Evolutionary conservation across 1,139 yeast genomes (phyloP).

Genomic region (Nakaseomyces sp.): DNA sequence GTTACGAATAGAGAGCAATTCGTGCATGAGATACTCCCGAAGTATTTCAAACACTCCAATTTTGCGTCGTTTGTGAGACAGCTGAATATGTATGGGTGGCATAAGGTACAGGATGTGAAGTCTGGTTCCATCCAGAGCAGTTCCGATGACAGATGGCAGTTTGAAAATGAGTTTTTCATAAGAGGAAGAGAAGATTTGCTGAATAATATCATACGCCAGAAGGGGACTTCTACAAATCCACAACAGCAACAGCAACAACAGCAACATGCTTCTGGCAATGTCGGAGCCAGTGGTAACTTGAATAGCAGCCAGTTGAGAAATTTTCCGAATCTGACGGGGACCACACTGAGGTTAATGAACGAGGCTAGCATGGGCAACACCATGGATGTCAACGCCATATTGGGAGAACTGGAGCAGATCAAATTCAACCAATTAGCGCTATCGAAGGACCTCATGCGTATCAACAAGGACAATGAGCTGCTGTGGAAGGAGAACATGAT

Average conservation of each 20-base stretch:
- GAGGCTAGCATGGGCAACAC: slow-evolving; percentile 14
- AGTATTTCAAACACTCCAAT: slow-evolving; percentile 87
- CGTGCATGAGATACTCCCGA: slow-evolving; percentile 77
- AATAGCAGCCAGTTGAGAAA: slow-evolving; percentile 2
- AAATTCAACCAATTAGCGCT: slow-evolving; percentile 72
- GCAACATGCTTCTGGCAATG: not conserved
- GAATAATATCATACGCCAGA: slow-evolving; percentile 56
- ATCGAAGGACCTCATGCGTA: slow-evolving; percentile 72
- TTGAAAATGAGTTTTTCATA: slow-evolving; percentile 72
- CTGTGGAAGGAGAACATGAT: slow-evolving; percentile 83
- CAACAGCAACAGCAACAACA: too few relatives aligned
- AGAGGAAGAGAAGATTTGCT: slow-evolving; percentile 63
- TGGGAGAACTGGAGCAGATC: slow-evolving; percentile 67
- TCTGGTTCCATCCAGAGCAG: slow-evolving; percentile 31
- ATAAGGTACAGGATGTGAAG: slow-evolving; percentile 62
- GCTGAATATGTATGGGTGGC: slow-evolving; percentile 92
- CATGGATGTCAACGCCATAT: slow-evolving; percentile 46
- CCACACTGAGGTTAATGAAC: slow-evolving; percentile 10
- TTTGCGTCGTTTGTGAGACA: slow-evolving; percentile 93
- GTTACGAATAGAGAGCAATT: slow-evolving; percentile 80
- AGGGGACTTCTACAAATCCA: slow-evolving; percentile 11
- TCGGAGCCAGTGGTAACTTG: not conserved
- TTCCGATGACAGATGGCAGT: slow-evolving; percentile 47
- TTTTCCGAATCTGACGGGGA: not conserved
- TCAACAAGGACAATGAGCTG: slow-evolving; percentile 78